Evolutionary conservation across 2,329 filamentous ascomycete species (phyloP).

Genomic region (Fusarium verticillioides): DNA sequence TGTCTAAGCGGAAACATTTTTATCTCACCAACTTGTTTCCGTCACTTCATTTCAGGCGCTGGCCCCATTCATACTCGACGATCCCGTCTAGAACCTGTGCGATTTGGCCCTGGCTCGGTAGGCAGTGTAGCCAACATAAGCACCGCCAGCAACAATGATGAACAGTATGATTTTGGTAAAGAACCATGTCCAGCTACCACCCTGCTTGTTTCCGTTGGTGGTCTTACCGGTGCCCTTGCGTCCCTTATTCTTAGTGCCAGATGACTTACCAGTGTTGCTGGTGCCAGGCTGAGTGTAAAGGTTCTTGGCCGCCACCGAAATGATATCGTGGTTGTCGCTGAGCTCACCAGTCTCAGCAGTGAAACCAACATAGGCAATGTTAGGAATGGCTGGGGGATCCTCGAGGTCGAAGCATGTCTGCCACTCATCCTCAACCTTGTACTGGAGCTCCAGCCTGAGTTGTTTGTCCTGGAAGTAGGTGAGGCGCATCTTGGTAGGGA

Average conservation of each 20-base stretch:
- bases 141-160: conserved; percentile 74
- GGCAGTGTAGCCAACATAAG: conserved; percentile 85
- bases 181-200: conserved; percentile 69
- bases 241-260: conserved; percentile 50
- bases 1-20: conserved; percentile 21
- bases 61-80: neutral
- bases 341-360: conserved; percentile 94
- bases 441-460: conserved; percentile 90
- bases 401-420: conserved; percentile 84
- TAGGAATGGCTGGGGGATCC: conserved; percentile 79
- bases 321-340: conserved; percentile 97
- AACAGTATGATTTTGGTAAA: conserved; percentile 87
- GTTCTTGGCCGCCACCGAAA: conserved; percentile 87
- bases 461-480: conserved; percentile 98
- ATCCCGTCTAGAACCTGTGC: conserved; percentile 63
- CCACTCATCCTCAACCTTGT: conserved; percentile 92
- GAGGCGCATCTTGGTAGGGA: conserved; percentile 86
- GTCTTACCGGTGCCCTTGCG: conserved; percentile 51
- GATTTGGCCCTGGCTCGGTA: conserved; percentile 76
- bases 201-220: conserved; percentile 52
- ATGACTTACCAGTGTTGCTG: conserved; percentile 46
- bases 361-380: conserved; percentile 79
- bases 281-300: conserved; percentile 76
- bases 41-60: neutral
- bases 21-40: conserved; percentile 10